Conservation (phyloP, 2,329 filamentous ascomycete species). For the Stagonosporopsis vannaccii region DNA sequence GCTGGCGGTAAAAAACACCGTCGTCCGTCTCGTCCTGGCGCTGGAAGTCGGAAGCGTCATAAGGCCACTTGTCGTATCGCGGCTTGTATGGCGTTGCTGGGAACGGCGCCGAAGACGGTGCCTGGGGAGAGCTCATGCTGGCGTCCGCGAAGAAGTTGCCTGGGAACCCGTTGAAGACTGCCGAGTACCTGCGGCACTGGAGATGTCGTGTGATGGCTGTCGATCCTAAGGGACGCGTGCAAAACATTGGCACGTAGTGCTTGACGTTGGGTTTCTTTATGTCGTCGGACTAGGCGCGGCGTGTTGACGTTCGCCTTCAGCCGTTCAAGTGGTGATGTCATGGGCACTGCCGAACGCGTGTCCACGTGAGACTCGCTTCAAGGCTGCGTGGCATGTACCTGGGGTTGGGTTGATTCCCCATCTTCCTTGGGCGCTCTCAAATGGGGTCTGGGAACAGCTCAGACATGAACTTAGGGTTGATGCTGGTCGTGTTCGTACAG, state of each 20-base stretch:
- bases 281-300: background rate
- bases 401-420: no score
- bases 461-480: no score
- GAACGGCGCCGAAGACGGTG: background rate
- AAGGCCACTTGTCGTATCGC: constrained; percentile 32
- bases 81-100: constrained; percentile 25
- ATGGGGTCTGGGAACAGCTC: no score
- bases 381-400: no score
- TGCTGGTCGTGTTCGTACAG: background rate
- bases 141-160: constrained; percentile 15
- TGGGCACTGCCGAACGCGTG: constrained; percentile 18
- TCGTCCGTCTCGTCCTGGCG: constrained; percentile 49
- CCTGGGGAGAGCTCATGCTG: constrained; percentile 4
- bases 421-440: no score
- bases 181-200: constrained; percentile 1
- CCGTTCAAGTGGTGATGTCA: constrained; percentile 30
- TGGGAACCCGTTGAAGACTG: constrained; percentile 9
- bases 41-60: constrained; percentile 45
- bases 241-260: background rate
- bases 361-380: constrained; percentile 23
- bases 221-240: background rate
- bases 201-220: background rate
- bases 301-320: background rate
- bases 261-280: background rate
- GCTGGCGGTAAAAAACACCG: constrained; percentile 50